phyloP scores from a whole-genome alignment of 2,329 filamentous ascomycete genomes.

The Sporothrix brunneoviolacea region DNA sequence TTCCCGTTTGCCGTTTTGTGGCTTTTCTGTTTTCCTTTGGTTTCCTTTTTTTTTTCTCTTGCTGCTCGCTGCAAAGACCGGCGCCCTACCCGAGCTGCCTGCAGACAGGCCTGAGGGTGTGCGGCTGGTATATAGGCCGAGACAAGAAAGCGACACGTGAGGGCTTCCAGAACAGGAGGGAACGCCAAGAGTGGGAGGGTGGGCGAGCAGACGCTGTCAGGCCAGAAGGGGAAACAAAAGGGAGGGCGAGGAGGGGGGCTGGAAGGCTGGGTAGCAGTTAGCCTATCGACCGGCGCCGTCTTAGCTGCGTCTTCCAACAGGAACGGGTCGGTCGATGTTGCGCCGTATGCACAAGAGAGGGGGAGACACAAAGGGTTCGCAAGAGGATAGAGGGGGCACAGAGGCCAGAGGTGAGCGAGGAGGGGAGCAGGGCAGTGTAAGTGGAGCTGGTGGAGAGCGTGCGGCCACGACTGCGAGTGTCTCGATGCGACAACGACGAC shows the following conservation, averaged over 20 bases:
- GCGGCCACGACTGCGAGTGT: neutral
- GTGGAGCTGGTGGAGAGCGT: conserved; percentile 2
- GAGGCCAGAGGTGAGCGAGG: neutral
- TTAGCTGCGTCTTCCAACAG: conserved; percentile 12
- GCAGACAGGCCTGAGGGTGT: neutral
- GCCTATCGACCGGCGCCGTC: conserved; percentile 2
- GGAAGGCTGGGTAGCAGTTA: conserved; percentile 11
- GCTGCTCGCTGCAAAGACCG: no score
- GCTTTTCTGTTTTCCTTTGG: neutral
- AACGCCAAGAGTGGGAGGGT: neutral
- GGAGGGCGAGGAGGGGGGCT: neutral
- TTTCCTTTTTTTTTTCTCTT: neutral
- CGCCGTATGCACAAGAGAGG: conserved; percentile 4
- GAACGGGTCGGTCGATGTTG: conserved; percentile 10
- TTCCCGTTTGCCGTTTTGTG: neutral
- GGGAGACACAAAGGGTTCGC: no score
- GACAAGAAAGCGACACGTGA: conserved; percentile 3
- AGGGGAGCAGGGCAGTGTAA: neutral
- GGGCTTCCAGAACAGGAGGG: conserved; percentile 5
- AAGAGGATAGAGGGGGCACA: neutral
- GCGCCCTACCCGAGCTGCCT: neutral
- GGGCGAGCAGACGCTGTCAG: neutral
- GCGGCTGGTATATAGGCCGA: neutral
- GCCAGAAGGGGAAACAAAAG: neutral
- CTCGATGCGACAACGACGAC: neutral